A percentile compares a stretch with the other conserved stretches of the same genome.
Conservation (phyloP, 163 green algal species). For the Coccomyxa subellipsoidea region DNA sequence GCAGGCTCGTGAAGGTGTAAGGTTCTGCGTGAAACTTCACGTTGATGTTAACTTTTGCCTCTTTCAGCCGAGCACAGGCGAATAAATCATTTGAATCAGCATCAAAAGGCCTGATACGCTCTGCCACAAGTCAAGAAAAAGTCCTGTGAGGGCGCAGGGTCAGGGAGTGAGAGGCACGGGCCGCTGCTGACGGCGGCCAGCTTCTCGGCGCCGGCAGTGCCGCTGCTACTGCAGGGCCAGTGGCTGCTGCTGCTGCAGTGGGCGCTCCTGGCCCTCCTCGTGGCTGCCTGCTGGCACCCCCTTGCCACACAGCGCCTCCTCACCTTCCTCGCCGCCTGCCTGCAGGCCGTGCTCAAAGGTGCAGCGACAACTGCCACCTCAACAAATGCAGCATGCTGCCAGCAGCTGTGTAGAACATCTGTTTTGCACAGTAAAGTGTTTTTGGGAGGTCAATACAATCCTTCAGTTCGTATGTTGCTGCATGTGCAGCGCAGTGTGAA, state of each 20-base stretch:
- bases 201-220: neutral
- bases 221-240: neutral
- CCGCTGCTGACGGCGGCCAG: neutral
- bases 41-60: too few relatives aligned
- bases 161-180: too few relatives aligned
- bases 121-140: too few relatives aligned
- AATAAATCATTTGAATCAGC: too few relatives aligned
- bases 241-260: slow-evolving; percentile 5
- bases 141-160: neutral
- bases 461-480: neutral
- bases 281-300: neutral
- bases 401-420: too few relatives aligned
- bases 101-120: too few relatives aligned
- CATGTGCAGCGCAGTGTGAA: neutral
- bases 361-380: too few relatives aligned
- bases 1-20: too few relatives aligned
- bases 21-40: too few relatives aligned
- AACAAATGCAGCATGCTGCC: too few relatives aligned
- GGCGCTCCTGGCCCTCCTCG: neutral
- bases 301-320: neutral
- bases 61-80: too few relatives aligned
- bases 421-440: neutral
- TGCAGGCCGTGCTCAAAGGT: neutral
- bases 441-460: neutral
- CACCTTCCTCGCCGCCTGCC: neutral